Percentiles rank a stretch among this genome's conserved stretches.
phyloP scores from a whole-genome alignment of 345 rosid genomes.

The Boechera retrofracta region DNA sequence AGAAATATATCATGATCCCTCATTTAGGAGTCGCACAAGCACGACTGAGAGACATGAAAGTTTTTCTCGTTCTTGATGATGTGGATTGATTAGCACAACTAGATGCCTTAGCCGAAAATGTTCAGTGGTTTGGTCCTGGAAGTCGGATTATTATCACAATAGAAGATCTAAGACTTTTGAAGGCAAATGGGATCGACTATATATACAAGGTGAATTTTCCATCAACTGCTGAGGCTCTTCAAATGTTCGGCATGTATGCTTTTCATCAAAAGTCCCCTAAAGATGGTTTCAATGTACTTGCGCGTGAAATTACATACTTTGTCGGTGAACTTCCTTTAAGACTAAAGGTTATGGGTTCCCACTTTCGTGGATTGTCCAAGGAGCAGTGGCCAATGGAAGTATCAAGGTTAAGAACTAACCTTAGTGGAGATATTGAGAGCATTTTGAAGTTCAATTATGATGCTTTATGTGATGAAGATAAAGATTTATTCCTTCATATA shows the following conservation, averaged over 20 bases:
- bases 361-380: background rate
- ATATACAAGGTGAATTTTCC: conserved; percentile 5
- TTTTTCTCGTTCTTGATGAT: conserved; percentile 24
- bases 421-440: conserved; percentile 6
- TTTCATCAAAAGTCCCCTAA: conserved; percentile 9
- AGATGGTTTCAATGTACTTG: background rate
- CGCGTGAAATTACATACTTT: background rate
- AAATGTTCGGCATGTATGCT: conserved; percentile 23
- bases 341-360: conserved; percentile 40
- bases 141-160: conserved; percentile 26
- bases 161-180: conserved; percentile 14
- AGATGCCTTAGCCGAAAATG: background rate
- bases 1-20: background rate
- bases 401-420: conserved; percentile 10
- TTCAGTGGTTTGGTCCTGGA: conserved; percentile 1
- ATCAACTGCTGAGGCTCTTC: conserved; percentile 1
- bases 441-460: conserved; percentile 45
- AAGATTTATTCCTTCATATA: conserved; percentile 45
- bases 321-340: conserved; percentile 40
- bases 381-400: conserved; percentile 29
- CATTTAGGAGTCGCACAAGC: background rate
- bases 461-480: conserved; percentile 28
- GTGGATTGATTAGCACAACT: background rate
- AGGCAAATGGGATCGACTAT: background rate
- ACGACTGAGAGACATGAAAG: background rate